These are phyloP conservation scores for Pisolithus thermaeus DNA, from an alignment of 1,284 basidiomycete genomes.

Conservation along the genomic window DNA sequence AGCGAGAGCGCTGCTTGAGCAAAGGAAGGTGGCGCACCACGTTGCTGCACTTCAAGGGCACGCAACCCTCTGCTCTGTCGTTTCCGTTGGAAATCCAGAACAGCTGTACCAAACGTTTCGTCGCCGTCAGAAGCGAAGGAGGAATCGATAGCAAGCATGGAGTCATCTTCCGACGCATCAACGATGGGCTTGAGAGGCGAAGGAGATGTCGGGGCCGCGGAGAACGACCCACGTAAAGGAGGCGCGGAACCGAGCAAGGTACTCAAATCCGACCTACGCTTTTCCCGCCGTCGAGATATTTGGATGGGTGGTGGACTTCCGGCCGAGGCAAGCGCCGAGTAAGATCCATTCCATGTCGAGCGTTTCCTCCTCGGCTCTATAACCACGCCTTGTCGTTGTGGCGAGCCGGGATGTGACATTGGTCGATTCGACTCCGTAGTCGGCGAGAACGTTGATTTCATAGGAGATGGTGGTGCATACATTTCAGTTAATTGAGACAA, in stretches of 20 bases:
- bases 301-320: constrained; percentile 38
- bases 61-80: constrained; percentile 47
- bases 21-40: constrained; percentile 19
- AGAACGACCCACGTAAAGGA: constrained; percentile 18
- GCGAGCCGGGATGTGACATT: constrained; percentile 39
- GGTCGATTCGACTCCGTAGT: constrained; percentile 31
- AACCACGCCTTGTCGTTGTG: constrained; percentile 21
- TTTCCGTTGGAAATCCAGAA: constrained; percentile 51
- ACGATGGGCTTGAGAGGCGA: constrained; percentile 20
- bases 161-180: constrained; percentile 36
- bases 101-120: constrained; percentile 51
- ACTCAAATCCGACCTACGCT: constrained; percentile 49
- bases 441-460: constrained; percentile 35
- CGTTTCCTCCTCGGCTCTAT: constrained; percentile 44
- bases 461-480: constrained; percentile 73
- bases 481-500: constrained; percentile 72
- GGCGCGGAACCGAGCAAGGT: constrained; percentile 33
- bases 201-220: constrained; percentile 17
- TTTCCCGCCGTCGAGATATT: constrained; percentile 40
- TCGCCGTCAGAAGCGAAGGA: constrained; percentile 15
- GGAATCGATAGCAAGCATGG: constrained; percentile 22
- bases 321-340: constrained; percentile 41
- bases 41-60: constrained; percentile 33
- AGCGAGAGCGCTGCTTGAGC: constrained; percentile 16
- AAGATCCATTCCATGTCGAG: constrained; percentile 69